A percentile compares a stretch with the other conserved stretches of the same genome.
Evolutionary conservation across 257 asterid genomes (phyloP).

Genomic region (Verbena officinalis): DNA sequence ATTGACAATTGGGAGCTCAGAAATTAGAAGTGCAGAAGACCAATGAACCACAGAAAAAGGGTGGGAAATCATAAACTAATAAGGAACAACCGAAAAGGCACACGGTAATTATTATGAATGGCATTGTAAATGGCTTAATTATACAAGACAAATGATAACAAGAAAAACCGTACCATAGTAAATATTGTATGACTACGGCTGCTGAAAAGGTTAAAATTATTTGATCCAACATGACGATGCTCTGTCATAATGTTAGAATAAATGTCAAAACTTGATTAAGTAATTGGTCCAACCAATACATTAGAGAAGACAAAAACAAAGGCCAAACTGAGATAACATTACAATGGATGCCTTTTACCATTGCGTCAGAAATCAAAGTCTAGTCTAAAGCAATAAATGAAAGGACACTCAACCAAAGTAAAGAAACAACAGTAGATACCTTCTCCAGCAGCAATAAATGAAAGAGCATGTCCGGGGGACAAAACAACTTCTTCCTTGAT

Average conservation of each 20-base stretch:
- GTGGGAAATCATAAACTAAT: background rate
- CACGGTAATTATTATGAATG: conserved; percentile 11
- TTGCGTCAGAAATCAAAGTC: conserved; percentile 2
- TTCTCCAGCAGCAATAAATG: conserved; percentile 99
- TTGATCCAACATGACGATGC: conserved; percentile 99
- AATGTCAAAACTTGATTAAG: conserved; percentile 26
- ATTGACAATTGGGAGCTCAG: conserved; percentile 15
- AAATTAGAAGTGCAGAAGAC: conserved; percentile 9
- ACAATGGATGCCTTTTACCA: background rate
- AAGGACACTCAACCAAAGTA: conserved; percentile 5
- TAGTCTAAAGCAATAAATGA: conserved; percentile 3
- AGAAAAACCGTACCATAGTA: conserved; percentile 70
- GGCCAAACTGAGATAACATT: conserved; percentile 6
- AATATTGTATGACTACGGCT: conserved; percentile 99
- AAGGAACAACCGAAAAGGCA: conserved; percentile 5
- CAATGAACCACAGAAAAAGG: conserved; percentile 14
- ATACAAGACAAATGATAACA: conserved; percentile 24
- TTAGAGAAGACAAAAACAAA: background rate
- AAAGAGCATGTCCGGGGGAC: conserved; percentile 99
- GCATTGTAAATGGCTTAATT: conserved; percentile 1
- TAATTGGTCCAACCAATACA: conserved; percentile 9
- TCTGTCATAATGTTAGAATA: conserved; percentile 61
- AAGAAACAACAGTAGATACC: conserved; percentile 47
- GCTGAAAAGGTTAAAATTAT: conserved; percentile 95
- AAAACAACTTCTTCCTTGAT: conserved; percentile 97